Evolutionary conservation across 148 eudicot genomes (phyloP).

Genomic region (Persicaria tinctoria): DNA sequence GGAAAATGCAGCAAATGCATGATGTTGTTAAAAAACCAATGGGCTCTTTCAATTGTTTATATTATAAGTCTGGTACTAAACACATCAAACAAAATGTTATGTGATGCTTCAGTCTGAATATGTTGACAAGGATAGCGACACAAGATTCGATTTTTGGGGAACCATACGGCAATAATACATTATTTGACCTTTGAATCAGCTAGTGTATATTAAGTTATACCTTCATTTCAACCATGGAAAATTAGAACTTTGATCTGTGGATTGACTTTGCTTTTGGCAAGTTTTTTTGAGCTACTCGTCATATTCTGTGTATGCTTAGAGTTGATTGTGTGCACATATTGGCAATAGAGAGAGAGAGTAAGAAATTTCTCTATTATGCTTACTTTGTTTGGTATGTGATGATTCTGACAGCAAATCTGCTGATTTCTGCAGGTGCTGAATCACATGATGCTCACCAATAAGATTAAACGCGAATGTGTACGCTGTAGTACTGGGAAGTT

Average conservation of each 20-base stretch:
- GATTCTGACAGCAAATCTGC: slow-evolving; percentile 8
- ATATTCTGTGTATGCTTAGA: neutral
- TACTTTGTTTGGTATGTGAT: slow-evolving; percentile 1
- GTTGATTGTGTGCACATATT: neutral
- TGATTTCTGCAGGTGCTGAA: slow-evolving; percentile 47
- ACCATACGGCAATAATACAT: neutral
- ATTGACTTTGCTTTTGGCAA: neutral
- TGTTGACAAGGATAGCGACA: neutral
- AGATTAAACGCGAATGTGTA: slow-evolving; percentile 53
- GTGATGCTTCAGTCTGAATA: neutral
- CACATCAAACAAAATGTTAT: too few species aligned
- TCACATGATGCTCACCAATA: slow-evolving; percentile 39
- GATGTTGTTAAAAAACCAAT: neutral
- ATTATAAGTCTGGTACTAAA: too few species aligned
- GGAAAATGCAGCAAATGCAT: neutral
- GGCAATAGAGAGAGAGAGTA: neutral
- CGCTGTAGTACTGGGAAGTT: slow-evolving; percentile 79
- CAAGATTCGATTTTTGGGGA: neutral
- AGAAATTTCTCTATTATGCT: neutral
- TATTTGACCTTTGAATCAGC: neutral
- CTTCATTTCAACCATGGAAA: neutral
- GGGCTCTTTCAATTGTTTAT: too few species aligned
- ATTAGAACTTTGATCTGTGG: neutral
- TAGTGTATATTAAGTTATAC: slow-evolving; percentile 8
- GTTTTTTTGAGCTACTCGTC: neutral